These are phyloP conservation scores for Starmerella khaoyaiensis DNA, from an alignment of 805 yeast genomes.

Conservation along the genomic window DNA sequence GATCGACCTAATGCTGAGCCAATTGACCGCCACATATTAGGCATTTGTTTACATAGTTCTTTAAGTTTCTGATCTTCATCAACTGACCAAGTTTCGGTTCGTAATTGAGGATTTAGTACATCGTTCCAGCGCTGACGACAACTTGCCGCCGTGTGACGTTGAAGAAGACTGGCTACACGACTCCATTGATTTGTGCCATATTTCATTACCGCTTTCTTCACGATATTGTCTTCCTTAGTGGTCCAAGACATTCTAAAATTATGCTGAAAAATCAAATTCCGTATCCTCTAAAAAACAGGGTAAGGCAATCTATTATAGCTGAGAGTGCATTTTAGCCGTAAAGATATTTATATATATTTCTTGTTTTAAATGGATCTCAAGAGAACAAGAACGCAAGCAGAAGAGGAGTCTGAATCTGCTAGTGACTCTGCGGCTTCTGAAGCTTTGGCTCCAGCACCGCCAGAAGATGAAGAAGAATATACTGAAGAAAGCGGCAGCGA, in stretches of 20 bases:
- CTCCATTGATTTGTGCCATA: conserved; percentile 95
- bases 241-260: conserved; percentile 74
- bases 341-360: too few species aligned
- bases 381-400: too few species aligned
- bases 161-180: conserved; percentile 72
- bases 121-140: conserved; percentile 90
- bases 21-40: conserved; percentile 93
- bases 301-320: too few species aligned
- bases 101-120: conserved; percentile 63
- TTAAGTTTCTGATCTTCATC: conserved; percentile 67
- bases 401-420: background rate
- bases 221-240: conserved; percentile 66
- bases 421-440: conserved; percentile 37
- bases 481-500: conserved; percentile 26
- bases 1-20: conserved; percentile 50
- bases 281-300: background rate
- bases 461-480: conserved; percentile 5
- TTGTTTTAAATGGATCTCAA: too few species aligned
- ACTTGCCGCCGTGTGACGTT: conserved; percentile 79
- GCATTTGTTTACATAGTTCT: conserved; percentile 53
- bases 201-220: conserved; percentile 81
- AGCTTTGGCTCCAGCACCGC: conserved; percentile 28
- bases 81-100: conserved; percentile 52
- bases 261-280: conserved; percentile 48
- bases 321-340: too few species aligned